phyloP scores from a whole-genome alignment of 257 asterid species.

The Gynochthodes officinalis region DNA sequence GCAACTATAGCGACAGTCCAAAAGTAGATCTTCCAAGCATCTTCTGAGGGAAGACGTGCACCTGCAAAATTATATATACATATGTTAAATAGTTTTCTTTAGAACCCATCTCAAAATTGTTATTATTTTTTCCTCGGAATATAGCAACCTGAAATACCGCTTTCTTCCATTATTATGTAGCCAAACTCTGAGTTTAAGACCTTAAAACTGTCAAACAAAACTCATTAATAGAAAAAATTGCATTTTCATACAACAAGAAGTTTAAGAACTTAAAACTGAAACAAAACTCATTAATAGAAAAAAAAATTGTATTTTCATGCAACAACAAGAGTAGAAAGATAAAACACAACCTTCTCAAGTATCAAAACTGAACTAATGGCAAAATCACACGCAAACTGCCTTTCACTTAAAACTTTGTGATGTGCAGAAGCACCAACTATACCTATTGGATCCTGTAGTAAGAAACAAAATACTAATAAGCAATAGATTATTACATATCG shows the following conservation, averaged over 20 bases:
- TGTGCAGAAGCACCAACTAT: conserved; percentile 75
- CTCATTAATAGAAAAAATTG: too few relatives aligned
- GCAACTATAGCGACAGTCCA: conserved; percentile 35
- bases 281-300: not conserved
- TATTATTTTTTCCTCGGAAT: conserved; percentile 30
- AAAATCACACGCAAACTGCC: conserved; percentile 54
- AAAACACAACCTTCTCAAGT: conserved; percentile 60
- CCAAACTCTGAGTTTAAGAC: not conserved
- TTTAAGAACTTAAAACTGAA: not conserved
- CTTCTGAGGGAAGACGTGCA: conserved; percentile 39
- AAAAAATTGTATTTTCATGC: not conserved
- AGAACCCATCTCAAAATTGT: not conserved
- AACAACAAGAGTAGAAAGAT: conserved; percentile 15
- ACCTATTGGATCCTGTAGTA: conserved; percentile 84
- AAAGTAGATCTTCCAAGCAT: conserved; percentile 45
- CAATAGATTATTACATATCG: not conserved
- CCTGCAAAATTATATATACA: conserved; percentile 21
- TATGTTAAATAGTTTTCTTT: not conserved
- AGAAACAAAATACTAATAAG: conserved; percentile 26
- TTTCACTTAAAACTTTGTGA: conserved; percentile 61
- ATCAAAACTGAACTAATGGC: conserved; percentile 63
- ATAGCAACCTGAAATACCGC: conserved; percentile 66
- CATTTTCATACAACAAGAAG: too few relatives aligned
- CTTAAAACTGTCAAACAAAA: too few relatives aligned
- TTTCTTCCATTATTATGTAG: conserved; percentile 16